These are phyloP conservation scores for Cutaneotrichosporon sp. DNA, from an alignment of 1,284 basidiomycete genomes.

Conservation along the genomic window DNA sequence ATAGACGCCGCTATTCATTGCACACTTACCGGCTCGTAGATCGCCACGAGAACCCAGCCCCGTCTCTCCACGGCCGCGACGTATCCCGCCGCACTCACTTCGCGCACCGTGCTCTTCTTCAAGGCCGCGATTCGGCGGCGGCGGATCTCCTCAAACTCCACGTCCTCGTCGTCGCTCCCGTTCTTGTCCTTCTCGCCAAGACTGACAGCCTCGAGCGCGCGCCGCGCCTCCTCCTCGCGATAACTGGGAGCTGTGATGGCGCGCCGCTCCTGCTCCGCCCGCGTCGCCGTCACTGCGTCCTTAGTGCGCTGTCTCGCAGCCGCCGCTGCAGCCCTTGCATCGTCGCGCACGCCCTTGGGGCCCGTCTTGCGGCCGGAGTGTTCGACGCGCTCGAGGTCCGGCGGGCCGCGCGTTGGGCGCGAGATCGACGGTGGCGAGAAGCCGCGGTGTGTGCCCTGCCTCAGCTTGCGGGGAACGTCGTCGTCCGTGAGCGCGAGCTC, in stretches of 20 bases:
- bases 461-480: conserved; percentile 12
- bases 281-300: conserved; percentile 2
- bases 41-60: conserved; percentile 40
- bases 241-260: conserved; percentile 30
- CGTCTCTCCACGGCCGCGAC: conserved; percentile 36
- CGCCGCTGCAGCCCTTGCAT: conserved; percentile 22
- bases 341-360: conserved; percentile 43
- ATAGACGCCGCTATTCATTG: no score
- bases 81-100: conserved; percentile 38
- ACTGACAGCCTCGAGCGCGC: neutral
- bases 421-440: neutral
- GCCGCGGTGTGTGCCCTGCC: neutral
- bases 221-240: conserved; percentile 28
- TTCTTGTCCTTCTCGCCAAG: conserved; percentile 1
- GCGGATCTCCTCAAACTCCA: conserved; percentile 12
- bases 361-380: conserved; percentile 34
- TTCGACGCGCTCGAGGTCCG: neutral
- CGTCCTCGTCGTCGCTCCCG: conserved; percentile 19
- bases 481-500: conserved; percentile 32
- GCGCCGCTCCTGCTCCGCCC: conserved; percentile 18
- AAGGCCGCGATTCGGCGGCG: conserved; percentile 13
- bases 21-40: conserved; percentile 46
- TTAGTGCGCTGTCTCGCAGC: conserved; percentile 5
- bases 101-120: conserved; percentile 28
- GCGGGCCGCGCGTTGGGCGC: neutral